These are phyloP conservation scores for Amanita subjunquillea DNA, from an alignment of 768 basidiomycete species.

Conservation along the genomic window DNA sequence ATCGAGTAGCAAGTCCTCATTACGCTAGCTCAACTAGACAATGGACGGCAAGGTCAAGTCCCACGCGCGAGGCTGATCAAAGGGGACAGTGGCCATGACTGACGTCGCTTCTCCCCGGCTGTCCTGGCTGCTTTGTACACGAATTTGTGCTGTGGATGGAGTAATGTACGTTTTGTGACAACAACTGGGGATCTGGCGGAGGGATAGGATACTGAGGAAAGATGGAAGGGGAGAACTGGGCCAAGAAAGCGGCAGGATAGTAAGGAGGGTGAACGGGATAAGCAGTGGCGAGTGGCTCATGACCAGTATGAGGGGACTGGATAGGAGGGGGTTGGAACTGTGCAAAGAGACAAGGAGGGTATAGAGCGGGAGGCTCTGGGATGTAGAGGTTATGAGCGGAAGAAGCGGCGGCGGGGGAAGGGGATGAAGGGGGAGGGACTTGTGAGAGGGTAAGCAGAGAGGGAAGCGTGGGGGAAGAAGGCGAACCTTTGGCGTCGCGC, in stretches of 20 bases:
- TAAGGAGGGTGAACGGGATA: conserved; percentile 26
- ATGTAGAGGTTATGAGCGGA: conserved; percentile 42
- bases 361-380: conserved; percentile 38
- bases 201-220: conserved; percentile 28
- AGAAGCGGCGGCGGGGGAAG: conserved; percentile 29
- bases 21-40: neutral
- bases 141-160: neutral
- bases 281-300: conserved; percentile 31
- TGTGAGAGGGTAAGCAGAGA: conserved; percentile 21
- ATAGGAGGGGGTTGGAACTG: conserved; percentile 30
- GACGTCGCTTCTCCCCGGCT: neutral
- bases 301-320: conserved; percentile 23
- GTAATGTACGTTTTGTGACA: neutral
- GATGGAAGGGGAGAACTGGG: conserved; percentile 32
- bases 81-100: neutral
- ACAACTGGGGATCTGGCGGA: neutral
- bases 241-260: conserved; percentile 37
- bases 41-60: neutral
- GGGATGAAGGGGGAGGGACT: conserved; percentile 30
- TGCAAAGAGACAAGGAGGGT: conserved; percentile 38
- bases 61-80: neutral
- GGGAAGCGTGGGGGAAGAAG: conserved; percentile 13
- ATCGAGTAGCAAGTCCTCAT: neutral
- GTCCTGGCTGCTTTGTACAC: neutral
- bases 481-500: conserved; percentile 83